Evolutionary conservation across 331 rosid species (phyloP), one percentile per base, ranked within the genome.

Genomic region (Cydonia oblonga): DNA sequence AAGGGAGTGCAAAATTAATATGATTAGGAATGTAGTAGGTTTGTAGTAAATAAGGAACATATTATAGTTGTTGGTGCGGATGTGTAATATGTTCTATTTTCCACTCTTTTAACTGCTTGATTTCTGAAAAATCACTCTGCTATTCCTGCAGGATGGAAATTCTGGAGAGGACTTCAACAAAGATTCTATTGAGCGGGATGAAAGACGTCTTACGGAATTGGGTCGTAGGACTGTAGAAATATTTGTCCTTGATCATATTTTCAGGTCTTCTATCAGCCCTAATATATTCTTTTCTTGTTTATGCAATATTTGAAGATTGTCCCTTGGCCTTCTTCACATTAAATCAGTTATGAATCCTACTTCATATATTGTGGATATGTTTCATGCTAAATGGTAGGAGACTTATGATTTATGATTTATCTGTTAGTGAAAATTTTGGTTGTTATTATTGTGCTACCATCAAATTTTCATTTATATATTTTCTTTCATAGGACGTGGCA

Each of bases 211-310:
- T 63, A 91, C 97, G 24, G 97, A 95, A 83, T 80, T 95, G 81
- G 99, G 99, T 66, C 96, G 97, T 40, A 91, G 96, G 81, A 95
- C 97, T 83, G 92, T 95, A 75, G 99, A 95, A 84, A 95, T 95
- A 82, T 95, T 91, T 90, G 96, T 90, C 78, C 97, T 95, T 82
- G 93, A 90, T 24, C 97, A 95, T 80, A 90, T 95, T 66, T 95
- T 85, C 84, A 91, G 97, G 99, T 95, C 64, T 76, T 76, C 63
- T 69, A 23, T 49, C 13, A 58, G 28, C 62, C 59, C 16, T 33
- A 24, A 16, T 59, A 28, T 60, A 23, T 59, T 22, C 49, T 82
- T 52, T 80, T 58, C 42, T 73, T 80, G 77, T 46, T 23, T 44
- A 40, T 32, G 25, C 14, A 20, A 64, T 58, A 23, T 38, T 35